Percentiles rank a stretch among this genome's conserved stretches.
phyloP scores from a whole-genome alignment of 1,284 basidiomycete species.

The Ustilago vetiveriae region DNA sequence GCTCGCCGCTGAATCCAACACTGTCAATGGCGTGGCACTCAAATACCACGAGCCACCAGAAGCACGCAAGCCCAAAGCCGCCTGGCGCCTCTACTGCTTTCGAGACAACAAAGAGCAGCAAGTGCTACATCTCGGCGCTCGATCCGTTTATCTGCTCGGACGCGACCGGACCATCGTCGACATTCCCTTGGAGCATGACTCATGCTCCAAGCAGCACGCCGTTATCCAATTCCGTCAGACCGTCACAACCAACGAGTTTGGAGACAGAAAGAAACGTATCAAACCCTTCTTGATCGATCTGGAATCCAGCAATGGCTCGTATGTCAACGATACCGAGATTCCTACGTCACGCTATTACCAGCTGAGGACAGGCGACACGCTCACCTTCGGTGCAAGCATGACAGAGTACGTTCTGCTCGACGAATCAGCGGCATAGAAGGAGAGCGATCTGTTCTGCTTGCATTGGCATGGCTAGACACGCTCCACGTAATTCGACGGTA shows the following conservation, averaged over 20 bases:
- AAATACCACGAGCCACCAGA: slow-evolving; percentile 99
- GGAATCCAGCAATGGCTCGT: slow-evolving; percentile 93
- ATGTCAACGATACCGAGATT: slow-evolving; percentile 86
- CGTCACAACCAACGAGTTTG: slow-evolving; percentile 86
- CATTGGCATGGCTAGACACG: background rate
- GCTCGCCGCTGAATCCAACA: slow-evolving; percentile 80
- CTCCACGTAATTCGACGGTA: slow-evolving; percentile 51
- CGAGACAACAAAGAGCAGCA: slow-evolving; percentile 86
- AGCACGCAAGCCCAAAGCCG: slow-evolving; percentile 85
- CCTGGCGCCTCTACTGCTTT: slow-evolving; percentile 97
- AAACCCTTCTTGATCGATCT: slow-evolving; percentile 80
- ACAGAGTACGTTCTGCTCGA: slow-evolving; percentile 62
- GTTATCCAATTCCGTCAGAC: slow-evolving; percentile 92
- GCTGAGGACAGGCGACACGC: slow-evolving; percentile 78
- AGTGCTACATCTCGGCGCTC: slow-evolving; percentile 70
- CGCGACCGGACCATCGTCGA: slow-evolving; percentile 78
- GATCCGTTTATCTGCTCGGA: slow-evolving; percentile 93
- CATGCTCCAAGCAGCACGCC: slow-evolving; percentile 97
- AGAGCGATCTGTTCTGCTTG: too few species aligned
- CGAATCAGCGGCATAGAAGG: slow-evolving; percentile 33
- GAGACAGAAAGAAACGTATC: slow-evolving; percentile 73
- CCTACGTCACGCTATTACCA: slow-evolving; percentile 91
- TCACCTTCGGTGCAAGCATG: slow-evolving; percentile 59
- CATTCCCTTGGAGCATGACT: slow-evolving; percentile 91
- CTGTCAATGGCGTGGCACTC: slow-evolving; percentile 82